Base-by-base conservation (phyloP, 2,329 filamentous ascomycete species). In the Phoma herbarum region DNA sequence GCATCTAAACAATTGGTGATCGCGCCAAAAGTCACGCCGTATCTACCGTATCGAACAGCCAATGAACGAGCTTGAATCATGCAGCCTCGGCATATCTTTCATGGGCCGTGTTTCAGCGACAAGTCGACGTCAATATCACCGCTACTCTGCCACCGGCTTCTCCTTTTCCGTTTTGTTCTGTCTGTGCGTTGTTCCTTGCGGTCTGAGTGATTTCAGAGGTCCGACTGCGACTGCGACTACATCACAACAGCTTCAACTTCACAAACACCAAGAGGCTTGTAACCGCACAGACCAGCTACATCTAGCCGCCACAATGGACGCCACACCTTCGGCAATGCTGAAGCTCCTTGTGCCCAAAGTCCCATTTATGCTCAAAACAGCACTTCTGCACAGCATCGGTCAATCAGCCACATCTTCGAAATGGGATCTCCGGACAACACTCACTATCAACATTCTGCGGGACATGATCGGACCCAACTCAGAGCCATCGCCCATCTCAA, bases 391-490 rank as follows among this genome's bases (percentile, higher is more conserved):
- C 68, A 71, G 88, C 2, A 81, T 97, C 8, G 85, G 84, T 26
- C 77, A 90, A 39, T 92, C 93, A 0, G 83, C 88, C 31, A 88
- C 87, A 8, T 86, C 89, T 4, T 85, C 87, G 45, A 92, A 95
- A 80, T 88, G 94, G 79, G 90, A 96, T 73, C 79, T 97, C 4
- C 85, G 85, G 50, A 94, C 90, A 14, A 89, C 90, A 56, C 72
- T 97, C 53, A 88, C 84, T 1, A 83, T 97, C 55, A 84, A 86
- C 25, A 79, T 95, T 16, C 75, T 97, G n/a, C 88, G 91, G 20
- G 61, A 76, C 41, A 72, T 77, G 67, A 59, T 77, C 6, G 73
- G 71, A 1, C 69, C 71, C 3, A 67, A 69, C 8, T 55, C 65
- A 0, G 59, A 61, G n/a, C 62, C 70, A 1, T 51, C 61, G 2